Evolutionary conservation across 441 rosid species (phyloP), one percentile per base, ranked within the genome.

Genomic region (Euphorbia schlechtendalii): DNA sequence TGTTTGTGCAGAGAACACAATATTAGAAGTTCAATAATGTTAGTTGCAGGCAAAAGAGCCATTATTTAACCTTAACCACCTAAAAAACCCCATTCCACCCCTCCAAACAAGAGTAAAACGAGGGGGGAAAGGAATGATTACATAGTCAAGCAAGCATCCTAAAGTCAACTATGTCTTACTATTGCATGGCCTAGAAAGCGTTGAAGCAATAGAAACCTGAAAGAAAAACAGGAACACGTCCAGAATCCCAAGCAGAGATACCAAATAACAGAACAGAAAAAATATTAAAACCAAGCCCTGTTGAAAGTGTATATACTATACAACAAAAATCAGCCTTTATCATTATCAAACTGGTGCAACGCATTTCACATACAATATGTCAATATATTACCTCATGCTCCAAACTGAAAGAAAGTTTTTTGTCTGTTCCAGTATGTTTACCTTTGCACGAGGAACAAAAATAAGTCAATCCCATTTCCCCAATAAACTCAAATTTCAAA

Each of bases 381-480:
- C 8, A 41, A 46, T 34, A 25, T 67, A 46, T 65, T 71, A 88
- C 98, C 96, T 93, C 98, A 59, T 85, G 79, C 78, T 93, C 98
- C 86, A 93, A 81, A 80, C 96, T 93, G 56, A 90, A 82, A 68
- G 97, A 90, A 21, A 93, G 71, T 70, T 81, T 93, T 74, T 88
- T 93, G 76, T 93, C 98, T 17, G 85, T 80, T 70, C 96, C 88
- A 2, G 92, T 83, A 77, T 90, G 97, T 77, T 93, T 93, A 70
- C 98, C 98, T 93, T 59, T 13, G 69, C 17, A 71, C 57, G 56
- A 48, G 73, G 46, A 14, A 20, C 36, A 41, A 3, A 21, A 51
- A 48, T 17, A 46, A 18, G 9, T 20, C 21, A 45, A 62, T 6
- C 38, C 13, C 45, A 55, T 36, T 20, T 58, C 17, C 14, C 15